phyloP scores from a whole-genome alignment of 2,329 filamentous ascomycete species.

The Xylariaceae sp. region DNA sequence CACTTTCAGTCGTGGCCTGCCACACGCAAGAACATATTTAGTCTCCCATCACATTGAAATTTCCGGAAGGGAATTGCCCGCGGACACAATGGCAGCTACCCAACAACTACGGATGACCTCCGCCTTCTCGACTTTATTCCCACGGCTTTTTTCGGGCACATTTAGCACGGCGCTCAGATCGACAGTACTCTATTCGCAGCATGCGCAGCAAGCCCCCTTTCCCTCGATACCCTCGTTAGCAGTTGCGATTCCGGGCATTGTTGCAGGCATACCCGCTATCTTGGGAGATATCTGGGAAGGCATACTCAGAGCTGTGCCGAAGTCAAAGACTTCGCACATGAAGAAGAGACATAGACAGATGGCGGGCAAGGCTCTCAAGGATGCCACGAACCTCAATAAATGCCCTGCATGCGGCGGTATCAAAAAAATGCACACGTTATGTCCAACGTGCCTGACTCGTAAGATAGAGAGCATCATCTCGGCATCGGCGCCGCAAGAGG shows the following conservation, averaged over 20 bases:
- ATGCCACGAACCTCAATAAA: slow-evolving; percentile 80
- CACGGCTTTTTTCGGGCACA: slow-evolving; percentile 43
- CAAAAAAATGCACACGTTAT: slow-evolving; percentile 87
- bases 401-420: slow-evolving; percentile 84
- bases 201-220: slow-evolving; percentile 30
- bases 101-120: slow-evolving; percentile 35
- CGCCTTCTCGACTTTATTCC: slow-evolving; percentile 48
- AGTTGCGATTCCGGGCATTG: slow-evolving; percentile 54
- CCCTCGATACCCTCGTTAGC: slow-evolving; percentile 50
- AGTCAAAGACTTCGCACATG: slow-evolving; percentile 97
- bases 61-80: no score
- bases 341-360: slow-evolving; percentile 91
- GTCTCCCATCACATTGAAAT: no score
- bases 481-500: no score
- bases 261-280: slow-evolving; percentile 63
- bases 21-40: no score
- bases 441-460: slow-evolving; percentile 83
- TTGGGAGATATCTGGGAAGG: slow-evolving; percentile 88
- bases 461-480: no score
- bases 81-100: slow-evolving; percentile 22
- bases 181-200: slow-evolving; percentile 39
- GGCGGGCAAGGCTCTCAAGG: slow-evolving; percentile 92
- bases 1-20: no score
- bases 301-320: slow-evolving; percentile 85
- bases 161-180: slow-evolving; percentile 39